These are phyloP conservation scores for Saitozyma sp. DNA, from an alignment of 768 basidiomycete species.

Conservation along the genomic window DNA sequence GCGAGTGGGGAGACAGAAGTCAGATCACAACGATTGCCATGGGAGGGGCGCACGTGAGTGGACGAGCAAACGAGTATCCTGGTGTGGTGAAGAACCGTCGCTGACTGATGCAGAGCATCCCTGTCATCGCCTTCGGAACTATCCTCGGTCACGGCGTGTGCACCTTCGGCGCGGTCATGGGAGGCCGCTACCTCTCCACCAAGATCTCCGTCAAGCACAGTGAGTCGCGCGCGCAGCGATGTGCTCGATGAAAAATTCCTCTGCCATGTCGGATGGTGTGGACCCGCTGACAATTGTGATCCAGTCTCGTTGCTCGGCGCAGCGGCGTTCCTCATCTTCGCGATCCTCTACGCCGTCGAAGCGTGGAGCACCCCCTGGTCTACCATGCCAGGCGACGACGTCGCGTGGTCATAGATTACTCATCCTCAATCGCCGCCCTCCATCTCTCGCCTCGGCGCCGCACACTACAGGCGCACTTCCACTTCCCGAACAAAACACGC, in stretches of 20 bases:
- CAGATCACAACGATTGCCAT: constrained; percentile 96
- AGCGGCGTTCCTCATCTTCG: constrained; percentile 77
- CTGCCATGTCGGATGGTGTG: too few relatives aligned
- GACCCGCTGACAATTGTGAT: constrained; percentile 10
- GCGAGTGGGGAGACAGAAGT: constrained; percentile 97
- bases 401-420: neutral
- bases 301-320: constrained; percentile 83
- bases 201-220: constrained; percentile 95
- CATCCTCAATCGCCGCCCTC: too few relatives aligned
- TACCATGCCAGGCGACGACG: constrained; percentile 8
- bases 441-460: too few relatives aligned
- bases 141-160: constrained; percentile 83
- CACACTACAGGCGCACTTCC: too few relatives aligned
- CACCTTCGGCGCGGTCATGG: constrained; percentile 86
- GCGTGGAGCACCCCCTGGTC: constrained; percentile 51
- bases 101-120: constrained; percentile 70
- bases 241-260: neutral
- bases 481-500: too few relatives aligned
- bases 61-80: neutral
- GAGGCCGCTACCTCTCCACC: constrained; percentile 85
- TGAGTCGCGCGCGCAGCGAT: too few relatives aligned
- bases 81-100: neutral
- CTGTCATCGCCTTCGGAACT: constrained; percentile 85
- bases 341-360: constrained; percentile 73
- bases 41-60: constrained; percentile 85